phyloP scores from a whole-genome alignment of 1,284 basidiomycete species.

The Trametes versicolor region DNA sequence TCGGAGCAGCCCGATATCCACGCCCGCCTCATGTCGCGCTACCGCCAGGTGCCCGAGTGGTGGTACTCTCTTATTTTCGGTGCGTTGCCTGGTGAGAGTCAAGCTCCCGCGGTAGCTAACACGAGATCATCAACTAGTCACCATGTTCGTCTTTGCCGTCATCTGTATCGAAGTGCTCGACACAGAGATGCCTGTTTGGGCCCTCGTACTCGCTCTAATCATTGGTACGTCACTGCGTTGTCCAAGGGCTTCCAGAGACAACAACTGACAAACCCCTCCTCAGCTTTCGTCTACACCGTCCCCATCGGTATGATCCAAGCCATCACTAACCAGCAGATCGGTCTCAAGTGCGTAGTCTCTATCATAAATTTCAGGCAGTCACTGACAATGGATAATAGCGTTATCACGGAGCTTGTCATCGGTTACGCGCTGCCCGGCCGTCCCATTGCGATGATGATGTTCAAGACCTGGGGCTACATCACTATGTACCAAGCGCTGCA shows the following conservation, averaged over 20 bases:
- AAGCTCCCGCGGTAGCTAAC: slow-evolving; percentile 31
- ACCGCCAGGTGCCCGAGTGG: slow-evolving; percentile 71
- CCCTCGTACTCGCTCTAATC: slow-evolving; percentile 54
- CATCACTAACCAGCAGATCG: slow-evolving; percentile 62
- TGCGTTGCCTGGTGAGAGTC: slow-evolving; percentile 49
- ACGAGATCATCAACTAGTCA: slow-evolving; percentile 36
- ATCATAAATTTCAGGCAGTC: background rate
- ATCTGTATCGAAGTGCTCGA: slow-evolving; percentile 77
- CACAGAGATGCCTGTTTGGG: slow-evolving; percentile 76
- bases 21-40: slow-evolving; percentile 64
- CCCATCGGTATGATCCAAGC: slow-evolving; percentile 65
- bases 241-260: too few species aligned
- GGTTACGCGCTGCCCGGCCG: slow-evolving; percentile 59
- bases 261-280: background rate
- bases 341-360: slow-evolving; percentile 48
- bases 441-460: slow-evolving; percentile 62
- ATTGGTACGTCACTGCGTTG: slow-evolving; percentile 41
- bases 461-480: slow-evolving; percentile 65
- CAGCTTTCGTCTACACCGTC: slow-evolving; percentile 55
- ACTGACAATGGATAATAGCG: background rate
- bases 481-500: slow-evolving; percentile 50
- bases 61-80: slow-evolving; percentile 62
- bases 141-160: slow-evolving; percentile 70
- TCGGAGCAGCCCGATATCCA: slow-evolving; percentile 73
- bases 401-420: slow-evolving; percentile 3